Evolutionary conservation across 75 land plant genomes (phyloP), one percentile per base, ranked within the genome.

Genomic region (Adiantum capillusveneris): DNA sequence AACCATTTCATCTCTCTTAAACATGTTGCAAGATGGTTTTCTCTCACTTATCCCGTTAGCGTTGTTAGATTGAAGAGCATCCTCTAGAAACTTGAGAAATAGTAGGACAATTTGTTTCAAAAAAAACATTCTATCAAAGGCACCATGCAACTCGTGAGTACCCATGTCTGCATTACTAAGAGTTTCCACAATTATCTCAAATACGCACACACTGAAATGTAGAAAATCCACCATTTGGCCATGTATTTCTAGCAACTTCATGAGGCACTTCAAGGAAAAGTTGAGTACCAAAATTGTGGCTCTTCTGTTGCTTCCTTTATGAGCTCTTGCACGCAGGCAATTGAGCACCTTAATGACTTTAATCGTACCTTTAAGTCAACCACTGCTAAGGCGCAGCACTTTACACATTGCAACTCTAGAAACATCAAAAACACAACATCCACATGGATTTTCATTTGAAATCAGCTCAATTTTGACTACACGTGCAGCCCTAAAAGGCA

Each of bases 281-380:
- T 83, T 55, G 75, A 30, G 53, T 74, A 86, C 90, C 86, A 82
- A 29, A 86, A 75, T 29, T 77, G 80, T 18, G 90, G 90, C 60
- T 86, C 90, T 11, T 29, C 53, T 44, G 70, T 65, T 11, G 86
- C 90, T 60, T 79, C 86, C 24, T 31, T 72, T 16, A 72, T 69
- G 53, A 65, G 59, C 43, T 72, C 74, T 22, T 51, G 46, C 1
- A 82, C 68, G 50, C 63, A 31, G 25, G 2, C 25, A 6, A 74
- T 50, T 0, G 57, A 12, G 1, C 2, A 11, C 51, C 59, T 69
- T 34, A 80, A 34, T 39, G 31, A 25, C 49, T 61, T 68, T 29
- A 53, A 53, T 29, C 53, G 66, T 49, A 59, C 65, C 18, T 55
- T 65, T 31, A 70, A 7, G 22, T 43, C 71, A 9, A 17, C 0